Evolutionary conservation across 1,139 yeast genomes (phyloP), one percentile per base, ranked within the genome.

Genomic region (Debaryomycetaceae sp.): DNA sequence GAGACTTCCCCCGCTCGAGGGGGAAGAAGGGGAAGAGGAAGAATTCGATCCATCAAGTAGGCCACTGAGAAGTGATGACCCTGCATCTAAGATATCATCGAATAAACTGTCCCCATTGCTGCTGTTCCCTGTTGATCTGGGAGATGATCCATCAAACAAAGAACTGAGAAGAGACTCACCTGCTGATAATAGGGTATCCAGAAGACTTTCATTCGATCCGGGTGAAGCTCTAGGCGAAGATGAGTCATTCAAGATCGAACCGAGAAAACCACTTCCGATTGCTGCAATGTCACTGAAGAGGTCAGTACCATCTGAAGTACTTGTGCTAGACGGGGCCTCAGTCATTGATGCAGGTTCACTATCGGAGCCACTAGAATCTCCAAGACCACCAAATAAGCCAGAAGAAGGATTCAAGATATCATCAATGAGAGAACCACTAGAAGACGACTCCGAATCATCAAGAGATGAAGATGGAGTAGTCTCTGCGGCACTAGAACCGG

Each of bases 281-380:
- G 50, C 54, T 23, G 59, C 52, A 20, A 60, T 47, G 17, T 48
- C 53, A 13, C 49, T 53, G 22, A 56, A 42, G 23, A 51, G 22
- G 27, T 50, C 53, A 17, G 54, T 56, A 14, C 49, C 50, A 35
- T 47, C 43, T 13, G 57, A 36, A 24, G 50, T 36, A 13, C 50
- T 33, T 3, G 38, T 27, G 8, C 11, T 30, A 5, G 44, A 33
- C 2, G 45, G 38, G 3, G 11, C 11, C 11, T 3, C 8, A 27
- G 31, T 8, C 11, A 11, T 27, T 11, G 8, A 8, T 8, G 31
- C 8, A 8, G 31, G 31, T 4, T 27, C 11, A 17, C 27, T 36
- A 5, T 42, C 22, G 11, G 34, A 31, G 34, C 22, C 27, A 34
- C 38, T 13, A 22, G 17, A 11, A 7, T 52, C 58, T 9, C 55